A percentile compares a stretch with the other conserved stretches of the same genome.
Conservation (phyloP, 345 rosid genomes). For the Rhizophora mangle region DNA sequence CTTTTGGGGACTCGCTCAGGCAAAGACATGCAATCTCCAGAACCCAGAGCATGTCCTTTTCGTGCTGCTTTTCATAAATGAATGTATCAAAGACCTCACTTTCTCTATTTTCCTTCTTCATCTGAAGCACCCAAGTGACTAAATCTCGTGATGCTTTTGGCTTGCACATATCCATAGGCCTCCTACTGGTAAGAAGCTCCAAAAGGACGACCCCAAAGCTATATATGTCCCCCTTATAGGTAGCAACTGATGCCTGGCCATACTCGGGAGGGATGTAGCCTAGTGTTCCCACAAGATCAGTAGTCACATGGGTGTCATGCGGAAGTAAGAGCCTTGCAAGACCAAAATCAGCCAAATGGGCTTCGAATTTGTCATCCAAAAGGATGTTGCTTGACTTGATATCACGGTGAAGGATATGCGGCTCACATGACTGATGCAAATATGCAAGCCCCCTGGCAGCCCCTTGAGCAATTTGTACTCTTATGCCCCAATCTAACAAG, state of each 20-base stretch:
- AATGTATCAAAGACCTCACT: slow-evolving; percentile 66
- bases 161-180: slow-evolving; percentile 88
- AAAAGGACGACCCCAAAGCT: slow-evolving; percentile 89
- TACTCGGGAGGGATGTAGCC: slow-evolving; percentile 93
- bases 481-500: slow-evolving; percentile 50
- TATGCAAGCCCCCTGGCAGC: slow-evolving; percentile 66
- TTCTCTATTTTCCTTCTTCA: slow-evolving; percentile 61
- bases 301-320: slow-evolving; percentile 73
- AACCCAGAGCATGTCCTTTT: slow-evolving; percentile 53
- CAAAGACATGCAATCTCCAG: slow-evolving; percentile 72
- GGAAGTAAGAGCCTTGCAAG: slow-evolving; percentile 74
- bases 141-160: slow-evolving; percentile 60
- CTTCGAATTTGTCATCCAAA: slow-evolving; percentile 61
- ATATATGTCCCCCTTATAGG: slow-evolving; percentile 78
- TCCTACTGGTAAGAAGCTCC: slow-evolving; percentile 79
- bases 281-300: slow-evolving; percentile 84
- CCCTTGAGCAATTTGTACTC: slow-evolving; percentile 70
- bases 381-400: slow-evolving; percentile 86
- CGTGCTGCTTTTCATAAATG: slow-evolving; percentile 53
- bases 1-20: slow-evolving; percentile 55
- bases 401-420: slow-evolving; percentile 81
- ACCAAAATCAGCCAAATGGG: slow-evolving; percentile 91
- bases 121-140: slow-evolving; percentile 61
- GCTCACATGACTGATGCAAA: slow-evolving; percentile 77
- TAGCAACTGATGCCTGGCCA: slow-evolving; percentile 80